Evolutionary conservation across 176 grass and related monocot species (phyloP).

Genomic region (Musa troglodytarum): DNA sequence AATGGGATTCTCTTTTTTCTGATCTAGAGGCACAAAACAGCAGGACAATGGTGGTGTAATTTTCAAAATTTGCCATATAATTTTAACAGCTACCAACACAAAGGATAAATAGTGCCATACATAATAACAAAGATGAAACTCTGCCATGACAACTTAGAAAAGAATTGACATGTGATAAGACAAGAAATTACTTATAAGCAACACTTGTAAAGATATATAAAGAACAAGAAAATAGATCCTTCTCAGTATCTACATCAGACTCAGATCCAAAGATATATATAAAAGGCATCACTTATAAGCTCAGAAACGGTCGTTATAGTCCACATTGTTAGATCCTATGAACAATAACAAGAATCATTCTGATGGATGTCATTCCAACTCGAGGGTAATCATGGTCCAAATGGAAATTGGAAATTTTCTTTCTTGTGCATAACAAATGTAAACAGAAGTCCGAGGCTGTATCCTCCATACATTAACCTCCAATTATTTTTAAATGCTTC

Average conservation of each 20-base stretch:
- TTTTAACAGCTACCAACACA: background rate
- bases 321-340: background rate
- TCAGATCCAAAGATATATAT: too few relatives aligned
- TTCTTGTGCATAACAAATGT: background rate
- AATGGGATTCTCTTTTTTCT: background rate
- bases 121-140: too few relatives aligned
- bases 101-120: background rate
- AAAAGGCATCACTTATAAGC: too few relatives aligned
- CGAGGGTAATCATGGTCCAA: background rate
- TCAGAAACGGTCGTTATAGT: background rate
- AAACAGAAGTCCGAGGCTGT: background rate
- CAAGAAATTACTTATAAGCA: too few relatives aligned
- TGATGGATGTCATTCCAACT: background rate
- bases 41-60: background rate
- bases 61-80: background rate
- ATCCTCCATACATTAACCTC: too few relatives aligned
- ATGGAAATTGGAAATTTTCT: background rate
- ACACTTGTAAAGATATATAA: too few relatives aligned
- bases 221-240: too few relatives aligned
- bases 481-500: too few relatives aligned
- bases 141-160: too few relatives aligned
- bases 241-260: too few relatives aligned
- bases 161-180: too few relatives aligned
- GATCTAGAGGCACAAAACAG: background rate
- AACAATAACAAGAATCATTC: background rate